Conservation (phyloP, 2,329 filamentous ascomycete species). For the Pyrenochaeta sp. region DNA sequence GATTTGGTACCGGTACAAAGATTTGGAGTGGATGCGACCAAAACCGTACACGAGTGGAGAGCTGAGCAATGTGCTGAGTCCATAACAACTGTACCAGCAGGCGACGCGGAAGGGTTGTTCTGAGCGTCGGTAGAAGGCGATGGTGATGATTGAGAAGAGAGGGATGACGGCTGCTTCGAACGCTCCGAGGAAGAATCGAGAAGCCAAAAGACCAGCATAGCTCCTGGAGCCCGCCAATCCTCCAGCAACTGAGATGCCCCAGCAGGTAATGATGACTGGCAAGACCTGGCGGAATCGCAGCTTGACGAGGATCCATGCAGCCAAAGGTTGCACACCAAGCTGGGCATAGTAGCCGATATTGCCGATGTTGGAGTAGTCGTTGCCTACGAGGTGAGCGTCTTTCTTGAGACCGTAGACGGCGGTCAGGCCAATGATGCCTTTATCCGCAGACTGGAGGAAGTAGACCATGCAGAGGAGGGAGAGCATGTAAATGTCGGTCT, state of each 20-base stretch:
- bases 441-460: constrained; percentile 53
- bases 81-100: constrained; percentile 73
- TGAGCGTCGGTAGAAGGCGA: constrained; percentile 30
- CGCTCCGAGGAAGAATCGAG: constrained; percentile 31
- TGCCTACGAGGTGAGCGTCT: constrained; percentile 48
- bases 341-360: constrained; percentile 60
- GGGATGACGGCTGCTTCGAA: constrained; percentile 37
- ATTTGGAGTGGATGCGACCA: constrained; percentile 60
- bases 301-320: constrained; percentile 58
- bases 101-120: constrained; percentile 27
- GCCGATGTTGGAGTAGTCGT: constrained; percentile 57
- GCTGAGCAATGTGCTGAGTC: constrained; percentile 65
- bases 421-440: constrained; percentile 57
- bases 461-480: constrained; percentile 35
- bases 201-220: constrained; percentile 28
- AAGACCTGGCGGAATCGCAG: constrained; percentile 38
- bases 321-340: constrained; percentile 60
- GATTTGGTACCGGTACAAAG: constrained; percentile 69
- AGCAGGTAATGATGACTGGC: constrained; percentile 51
- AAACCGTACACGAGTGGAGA: constrained; percentile 69
- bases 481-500: constrained; percentile 30
- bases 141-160: constrained; percentile 35
- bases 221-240: constrained; percentile 27
- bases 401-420: constrained; percentile 60
- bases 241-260: constrained; percentile 52